Conservation (phyloP, 805 yeast species). For the Ogataea saltuana region DNA sequence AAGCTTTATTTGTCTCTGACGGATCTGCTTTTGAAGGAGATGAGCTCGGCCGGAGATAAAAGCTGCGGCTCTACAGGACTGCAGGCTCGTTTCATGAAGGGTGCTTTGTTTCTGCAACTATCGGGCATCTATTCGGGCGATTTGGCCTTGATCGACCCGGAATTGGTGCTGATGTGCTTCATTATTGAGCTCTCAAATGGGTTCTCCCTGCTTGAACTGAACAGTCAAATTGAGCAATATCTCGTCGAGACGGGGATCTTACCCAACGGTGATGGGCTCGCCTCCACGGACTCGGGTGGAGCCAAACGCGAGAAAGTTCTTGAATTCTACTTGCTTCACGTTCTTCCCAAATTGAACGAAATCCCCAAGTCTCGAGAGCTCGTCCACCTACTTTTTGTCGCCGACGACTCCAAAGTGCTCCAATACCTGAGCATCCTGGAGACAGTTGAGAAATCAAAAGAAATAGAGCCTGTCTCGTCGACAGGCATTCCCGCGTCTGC, state of each 20-base stretch:
- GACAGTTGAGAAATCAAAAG: slow-evolving; percentile 4
- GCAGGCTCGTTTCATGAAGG: slow-evolving; percentile 23
- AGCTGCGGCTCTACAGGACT: slow-evolving; percentile 1
- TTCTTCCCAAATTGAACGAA: slow-evolving; percentile 25
- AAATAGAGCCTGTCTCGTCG: slow-evolving; percentile 7
- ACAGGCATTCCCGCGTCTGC: slow-evolving; percentile 1
- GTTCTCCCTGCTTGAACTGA: slow-evolving; percentile 20
- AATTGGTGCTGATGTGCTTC: slow-evolving; percentile 32
- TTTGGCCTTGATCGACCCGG: slow-evolving; percentile 25
- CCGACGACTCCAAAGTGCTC: slow-evolving; percentile 18
- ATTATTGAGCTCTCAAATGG: slow-evolving; percentile 35
- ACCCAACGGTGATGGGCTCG: slow-evolving; percentile 23
- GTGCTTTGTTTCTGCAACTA: slow-evolving; percentile 26
- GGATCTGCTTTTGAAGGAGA: slow-evolving; percentile 32
- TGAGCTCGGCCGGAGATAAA: background rate
- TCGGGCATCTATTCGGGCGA: slow-evolving; percentile 15
- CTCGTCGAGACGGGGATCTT: slow-evolving; percentile 19
- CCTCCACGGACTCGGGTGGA: slow-evolving; percentile 4
- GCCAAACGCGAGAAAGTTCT: slow-evolving; percentile 20
- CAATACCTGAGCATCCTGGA: slow-evolving; percentile 18
- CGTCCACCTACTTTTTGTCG: slow-evolving; percentile 22
- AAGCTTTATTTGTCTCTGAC: slow-evolving; percentile 32
- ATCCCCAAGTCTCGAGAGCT: slow-evolving; percentile 20
- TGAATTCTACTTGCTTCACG: slow-evolving; percentile 30
- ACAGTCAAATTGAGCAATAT: slow-evolving; percentile 28